A percentile compares a stretch with the other conserved stretches of the same genome.
These are phyloP conservation scores for Diddensiella transvaalensis DNA, from an alignment of 805 yeast species.

Conservation along the genomic window DNA sequence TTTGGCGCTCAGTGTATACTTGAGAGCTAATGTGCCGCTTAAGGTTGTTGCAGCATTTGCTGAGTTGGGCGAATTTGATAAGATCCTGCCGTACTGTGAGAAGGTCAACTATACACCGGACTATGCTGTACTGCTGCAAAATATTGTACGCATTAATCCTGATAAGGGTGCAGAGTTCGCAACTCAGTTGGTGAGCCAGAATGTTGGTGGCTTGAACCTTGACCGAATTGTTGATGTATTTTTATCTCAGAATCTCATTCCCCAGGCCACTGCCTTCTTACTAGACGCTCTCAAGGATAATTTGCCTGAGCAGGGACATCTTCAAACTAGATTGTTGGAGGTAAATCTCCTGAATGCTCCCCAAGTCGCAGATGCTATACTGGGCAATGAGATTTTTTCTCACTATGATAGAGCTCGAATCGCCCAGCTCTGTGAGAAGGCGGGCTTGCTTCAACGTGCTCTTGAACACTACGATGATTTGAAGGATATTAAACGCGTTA, in stretches of 20 bases:
- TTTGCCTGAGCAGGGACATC: slow-evolving; percentile 89
- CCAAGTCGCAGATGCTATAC: slow-evolving; percentile 98
- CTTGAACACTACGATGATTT: slow-evolving; percentile 93
- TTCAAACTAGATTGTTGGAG: slow-evolving; percentile 92
- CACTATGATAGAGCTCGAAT: slow-evolving; percentile 93
- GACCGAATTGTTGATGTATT: slow-evolving; percentile 91
- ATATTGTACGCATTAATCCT: slow-evolving; percentile 88
- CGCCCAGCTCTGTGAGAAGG: slow-evolving; percentile 89
- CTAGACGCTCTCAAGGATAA: slow-evolving; percentile 93
- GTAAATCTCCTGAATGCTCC: slow-evolving; percentile 94
- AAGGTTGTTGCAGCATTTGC: slow-evolving; percentile 92
- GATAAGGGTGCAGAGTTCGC: slow-evolving; percentile 98
- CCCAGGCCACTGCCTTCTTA: slow-evolving; percentile 96
- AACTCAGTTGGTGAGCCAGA: slow-evolving; percentile 67
- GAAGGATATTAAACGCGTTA: slow-evolving; percentile 91
- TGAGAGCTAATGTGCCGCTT: slow-evolving; percentile 75
- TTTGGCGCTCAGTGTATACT: slow-evolving; percentile 85
- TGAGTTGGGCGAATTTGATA: slow-evolving; percentile 94
- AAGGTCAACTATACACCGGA: slow-evolving; percentile 88
- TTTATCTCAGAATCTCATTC: slow-evolving; percentile 88
- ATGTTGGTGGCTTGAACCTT: slow-evolving; percentile 62
- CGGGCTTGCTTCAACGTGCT: slow-evolving; percentile 95
- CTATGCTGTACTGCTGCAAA: slow-evolving; percentile 83
- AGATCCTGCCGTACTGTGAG: slow-evolving; percentile 89
- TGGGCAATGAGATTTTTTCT: slow-evolving; percentile 92